Conservation (phyloP, 371 early-diverging fungal genomes). For the Syncephalastrum monosporum region DNA sequence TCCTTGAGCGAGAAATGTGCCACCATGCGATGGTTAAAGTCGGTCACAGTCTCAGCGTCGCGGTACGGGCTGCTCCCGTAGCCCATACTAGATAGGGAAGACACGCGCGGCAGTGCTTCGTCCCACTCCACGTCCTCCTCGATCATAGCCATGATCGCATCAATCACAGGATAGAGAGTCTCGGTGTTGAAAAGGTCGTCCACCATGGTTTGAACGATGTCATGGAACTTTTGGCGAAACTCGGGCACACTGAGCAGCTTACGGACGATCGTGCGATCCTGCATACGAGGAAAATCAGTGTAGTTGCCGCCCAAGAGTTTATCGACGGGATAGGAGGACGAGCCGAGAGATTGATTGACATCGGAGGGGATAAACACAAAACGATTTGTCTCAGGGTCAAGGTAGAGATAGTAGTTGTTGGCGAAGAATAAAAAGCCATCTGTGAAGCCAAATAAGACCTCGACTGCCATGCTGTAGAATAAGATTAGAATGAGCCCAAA, state of each 20-base stretch:
- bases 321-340: slow-evolving; percentile 5
- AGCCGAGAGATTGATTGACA: slow-evolving; percentile 30
- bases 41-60: no score
- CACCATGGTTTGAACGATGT: neutral
- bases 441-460: slow-evolving; percentile 31
- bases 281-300: slow-evolving; percentile 20
- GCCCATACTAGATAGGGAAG: no score
- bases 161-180: slow-evolving; percentile 10
- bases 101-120: slow-evolving; percentile 10
- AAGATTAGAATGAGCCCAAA: neutral
- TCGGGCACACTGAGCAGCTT: neutral
- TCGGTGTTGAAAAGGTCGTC: slow-evolving; percentile 3
- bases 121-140: slow-evolving; percentile 23
- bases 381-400: slow-evolving; percentile 3
- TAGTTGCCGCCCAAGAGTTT: slow-evolving; percentile 31
- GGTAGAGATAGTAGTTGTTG: slow-evolving; percentile 37
- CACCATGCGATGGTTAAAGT: no score
- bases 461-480: slow-evolving; percentile 29
- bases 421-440: slow-evolving; percentile 37
- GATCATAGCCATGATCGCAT: slow-evolving; percentile 11
- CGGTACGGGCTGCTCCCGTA: no score
- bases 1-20: no score
- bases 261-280: neutral
- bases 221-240: neutral
- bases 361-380: slow-evolving; percentile 36